Evolutionary conservation across 768 basidiomycete species (phyloP), one percentile per base, ranked within the genome.

Genomic region (Suillus decipiens): DNA sequence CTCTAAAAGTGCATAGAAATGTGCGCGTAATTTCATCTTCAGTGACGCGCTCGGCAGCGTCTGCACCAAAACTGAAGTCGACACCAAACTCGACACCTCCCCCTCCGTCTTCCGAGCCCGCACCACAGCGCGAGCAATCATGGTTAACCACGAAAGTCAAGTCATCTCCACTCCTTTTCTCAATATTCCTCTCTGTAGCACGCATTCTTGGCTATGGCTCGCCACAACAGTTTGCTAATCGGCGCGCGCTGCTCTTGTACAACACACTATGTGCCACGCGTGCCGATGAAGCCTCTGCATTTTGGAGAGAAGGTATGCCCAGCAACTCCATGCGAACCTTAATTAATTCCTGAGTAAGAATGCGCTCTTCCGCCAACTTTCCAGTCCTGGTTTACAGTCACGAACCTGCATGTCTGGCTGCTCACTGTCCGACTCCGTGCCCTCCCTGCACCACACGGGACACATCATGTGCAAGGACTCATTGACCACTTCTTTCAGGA

Each of bases 401-500:
- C 93, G 34, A 95, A 96, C 67, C 81, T 98, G 34, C 95, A 99
- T 76, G 80, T 98, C 55, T 96, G 95, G 90, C 81, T 98, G 67
- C 86, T 96, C 57, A 89, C 89, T 19, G 90, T 92, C 60, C 90
- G 96, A 28, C 83, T 97, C 11, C 93, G 96, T 24, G 87, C 92
- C 0, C 85, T 98, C 12, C 94, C 89, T 2, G 71, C 78, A 15
- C 81, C 84, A 1, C 82, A 90, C 60, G 92, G 90, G 28, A 78
- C 78, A 67, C 73, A 83, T 64, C 91, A 90, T 77, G 82, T 90
- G 67, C 91, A 96, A 76, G 91, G 82, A 8, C 81, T 98, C 64
- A 83, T 97, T 66, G 95, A 96, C 74, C 95, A 97, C 78, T 97
- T 96, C 79, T 99, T 98, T 81, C 79, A 94, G 67, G 93, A 98